Base-by-base conservation (phyloP, 1,284 basidiomycete genomes). In the Polyporus tsugae region DNA sequence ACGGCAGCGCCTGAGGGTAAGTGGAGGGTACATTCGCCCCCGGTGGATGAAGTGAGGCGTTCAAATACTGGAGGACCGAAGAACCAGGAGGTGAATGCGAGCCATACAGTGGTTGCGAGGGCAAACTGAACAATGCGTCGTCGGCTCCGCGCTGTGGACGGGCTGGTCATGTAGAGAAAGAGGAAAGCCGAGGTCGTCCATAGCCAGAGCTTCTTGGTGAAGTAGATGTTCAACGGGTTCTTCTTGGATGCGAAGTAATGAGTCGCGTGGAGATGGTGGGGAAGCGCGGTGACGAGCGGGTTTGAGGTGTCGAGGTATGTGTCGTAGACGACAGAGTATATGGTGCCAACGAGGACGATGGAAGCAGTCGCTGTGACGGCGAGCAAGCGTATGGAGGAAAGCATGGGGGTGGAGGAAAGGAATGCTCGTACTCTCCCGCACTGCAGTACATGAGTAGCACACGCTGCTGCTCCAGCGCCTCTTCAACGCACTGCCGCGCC, bases 181-280 rank as follows among this genome's bases (percentile, higher is more conserved):
- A 93, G 75, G 78, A 94, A 95, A 0, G 88, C 82, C 22, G 82
- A 84, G 1, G 93, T 86, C 0, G 95, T 97, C 96, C 97, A 98
- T 0, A 84, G 93, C 97, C 97, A 98, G 9, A 93, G 90, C 63
- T 88, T 86, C 82, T 99, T 99, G 76, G 97, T 95, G 81, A 98
- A 97, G 74, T 89, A 82, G 67, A 89, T 86, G 77, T 99, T 99
- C 77, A 98, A 84, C 4, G 88, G 68, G 78, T 98, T 98, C 68
- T 85, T 81, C 79, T 97, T 96, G 72, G 86, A 87, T 6, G 96
- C 95, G 76, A 95, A 95, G 80, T 92, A 93, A 74, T 93, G 83
- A 2, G 88, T 82, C n/a, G 82, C 75, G 69, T 88, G 80, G 62
- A 93, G 86, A 38, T 85, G 90, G 78, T 94, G 89, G n/a, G 91